Conservation (phyloP, 179 eudicot species). For the Actinidia chinensis region DNA sequence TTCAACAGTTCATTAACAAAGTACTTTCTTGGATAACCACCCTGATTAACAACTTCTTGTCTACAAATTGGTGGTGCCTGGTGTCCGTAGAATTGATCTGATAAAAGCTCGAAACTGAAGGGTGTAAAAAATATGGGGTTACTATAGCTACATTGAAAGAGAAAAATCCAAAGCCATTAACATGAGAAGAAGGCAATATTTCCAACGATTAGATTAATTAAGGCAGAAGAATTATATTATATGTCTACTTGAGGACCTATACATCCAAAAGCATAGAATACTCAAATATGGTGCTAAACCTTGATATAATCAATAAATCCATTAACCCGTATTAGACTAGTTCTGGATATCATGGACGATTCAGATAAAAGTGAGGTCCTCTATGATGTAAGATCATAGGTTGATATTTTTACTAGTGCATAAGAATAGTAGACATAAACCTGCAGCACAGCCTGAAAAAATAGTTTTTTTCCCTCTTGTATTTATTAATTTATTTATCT, state of each 20-base stretch:
- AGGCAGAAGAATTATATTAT: neutral
- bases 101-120: constrained; percentile 62
- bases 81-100: constrained; percentile 64
- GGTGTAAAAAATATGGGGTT: constrained; percentile 10
- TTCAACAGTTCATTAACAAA: neutral
- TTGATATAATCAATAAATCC: too few species aligned
- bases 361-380: too few species aligned
- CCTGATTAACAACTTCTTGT: constrained; percentile 62
- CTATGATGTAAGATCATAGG: too few species aligned
- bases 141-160: neutral
- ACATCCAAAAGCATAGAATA: too few species aligned
- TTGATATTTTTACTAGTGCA: too few species aligned
- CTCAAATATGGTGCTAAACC: too few species aligned
- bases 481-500: too few species aligned
- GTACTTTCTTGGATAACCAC: constrained; percentile 26
- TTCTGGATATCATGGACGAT: neutral
- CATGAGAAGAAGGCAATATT: neutral
- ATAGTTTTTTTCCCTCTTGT: too few species aligned
- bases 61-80: constrained; percentile 70
- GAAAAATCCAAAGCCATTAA: neutral
- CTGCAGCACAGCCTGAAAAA: too few species aligned
- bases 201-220: neutral
- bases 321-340: too few species aligned
- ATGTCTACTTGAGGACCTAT: neutral
- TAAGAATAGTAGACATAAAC: too few species aligned